phyloP scores from a whole-genome alignment of 257 asterid genomes.

The Scutellaria barbata region DNA sequence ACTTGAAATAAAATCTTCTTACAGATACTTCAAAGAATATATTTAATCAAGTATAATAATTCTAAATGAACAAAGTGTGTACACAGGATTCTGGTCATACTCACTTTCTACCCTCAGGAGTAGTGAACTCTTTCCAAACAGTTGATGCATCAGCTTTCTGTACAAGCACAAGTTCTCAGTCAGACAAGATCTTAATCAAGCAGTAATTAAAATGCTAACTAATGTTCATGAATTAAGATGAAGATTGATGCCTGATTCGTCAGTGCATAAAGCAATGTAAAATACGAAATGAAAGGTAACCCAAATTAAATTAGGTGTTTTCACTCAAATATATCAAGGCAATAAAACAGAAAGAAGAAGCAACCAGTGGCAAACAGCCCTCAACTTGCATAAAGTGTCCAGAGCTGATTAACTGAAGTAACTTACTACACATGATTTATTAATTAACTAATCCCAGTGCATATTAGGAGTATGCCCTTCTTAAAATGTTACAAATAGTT shows the following conservation, averaged over 20 bases:
- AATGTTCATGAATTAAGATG: conserved; percentile 24
- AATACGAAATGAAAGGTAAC: conserved; percentile 8
- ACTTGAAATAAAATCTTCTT: conserved; percentile 23
- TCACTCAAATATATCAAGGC: neutral
- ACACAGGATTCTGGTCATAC: conserved; percentile 40
- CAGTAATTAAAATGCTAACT: conserved; percentile 11
- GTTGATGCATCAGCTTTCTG: conserved; percentile 99
- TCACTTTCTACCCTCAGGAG: conserved; percentile 96
- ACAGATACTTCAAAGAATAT: conserved; percentile 8
- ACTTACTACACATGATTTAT: neutral
- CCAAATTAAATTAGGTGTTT: too few species aligned
- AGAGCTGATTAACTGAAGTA: neutral
- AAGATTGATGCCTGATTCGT: neutral
- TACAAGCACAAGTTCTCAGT: conserved; percentile 38
- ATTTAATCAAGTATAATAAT: neutral
- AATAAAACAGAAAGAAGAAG: conserved; percentile 15
- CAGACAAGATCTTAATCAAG: conserved; percentile 21
- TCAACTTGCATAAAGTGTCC: conserved; percentile 1
- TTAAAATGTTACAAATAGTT: neutral
- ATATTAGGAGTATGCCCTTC: neutral
- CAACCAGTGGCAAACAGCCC: conserved; percentile 20
- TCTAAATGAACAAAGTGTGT: neutral
- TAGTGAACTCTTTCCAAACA: conserved; percentile 96
- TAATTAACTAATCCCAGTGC: conserved; percentile 21
- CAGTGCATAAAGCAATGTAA: conserved; percentile 17